phyloP scores from a whole-genome alignment of 495 filamentous ascomycete genomes.

The Clohesyomyces aquaticus region DNA sequence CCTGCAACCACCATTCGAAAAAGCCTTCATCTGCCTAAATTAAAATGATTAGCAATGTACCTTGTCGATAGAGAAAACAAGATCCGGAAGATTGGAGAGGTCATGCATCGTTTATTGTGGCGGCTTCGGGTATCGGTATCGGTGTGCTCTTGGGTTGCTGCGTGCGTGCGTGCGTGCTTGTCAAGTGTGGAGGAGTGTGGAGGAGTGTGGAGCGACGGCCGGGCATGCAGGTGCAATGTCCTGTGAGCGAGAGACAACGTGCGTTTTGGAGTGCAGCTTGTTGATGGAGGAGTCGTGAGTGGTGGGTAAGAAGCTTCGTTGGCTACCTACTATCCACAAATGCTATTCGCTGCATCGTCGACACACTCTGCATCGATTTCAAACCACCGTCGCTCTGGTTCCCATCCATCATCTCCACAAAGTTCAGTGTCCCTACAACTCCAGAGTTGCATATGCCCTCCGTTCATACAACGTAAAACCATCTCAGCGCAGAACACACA shows the following conservation, averaged over 20 bases:
- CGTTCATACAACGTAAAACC: background rate
- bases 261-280: no score
- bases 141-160: background rate
- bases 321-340: background rate
- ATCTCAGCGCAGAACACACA: background rate
- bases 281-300: no score
- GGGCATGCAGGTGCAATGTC: no score
- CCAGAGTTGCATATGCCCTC: background rate
- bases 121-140: background rate
- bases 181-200: no score
- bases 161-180: background rate
- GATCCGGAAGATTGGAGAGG: conserved; percentile 18
- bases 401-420: background rate
- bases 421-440: background rate
- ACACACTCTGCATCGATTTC: background rate
- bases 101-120: background rate
- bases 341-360: background rate
- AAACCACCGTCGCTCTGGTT: background rate
- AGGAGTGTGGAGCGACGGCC: no score
- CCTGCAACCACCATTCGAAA: background rate
- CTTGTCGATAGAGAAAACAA: no score
- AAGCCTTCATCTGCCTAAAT: conserved; percentile 12
- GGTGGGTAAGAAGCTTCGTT: background rate
- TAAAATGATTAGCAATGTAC: background rate
- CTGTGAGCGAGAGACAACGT: no score